phyloP scores from a whole-genome alignment of 2,329 filamentous ascomycete species.

The Hirsutella rhossiliensis region DNA sequence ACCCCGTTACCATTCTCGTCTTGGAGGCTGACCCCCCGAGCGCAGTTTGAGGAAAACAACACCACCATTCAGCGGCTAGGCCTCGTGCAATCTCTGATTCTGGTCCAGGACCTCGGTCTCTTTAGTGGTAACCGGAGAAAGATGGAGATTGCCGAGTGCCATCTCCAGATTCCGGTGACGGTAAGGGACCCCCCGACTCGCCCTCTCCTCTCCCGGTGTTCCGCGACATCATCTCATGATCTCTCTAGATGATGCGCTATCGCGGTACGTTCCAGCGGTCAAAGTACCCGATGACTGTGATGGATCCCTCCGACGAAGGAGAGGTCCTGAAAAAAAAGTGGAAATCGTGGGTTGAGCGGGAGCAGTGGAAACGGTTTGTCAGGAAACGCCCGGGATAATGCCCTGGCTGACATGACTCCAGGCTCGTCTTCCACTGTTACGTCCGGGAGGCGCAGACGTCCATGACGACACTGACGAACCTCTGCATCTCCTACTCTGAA shows the following conservation, averaged over 20 bases:
- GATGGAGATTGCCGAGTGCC: slow-evolving; percentile 44
- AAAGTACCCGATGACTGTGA: slow-evolving; percentile 37
- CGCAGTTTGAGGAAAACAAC: slow-evolving; percentile 37
- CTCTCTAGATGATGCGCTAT: slow-evolving; percentile 37
- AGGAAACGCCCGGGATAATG: background rate
- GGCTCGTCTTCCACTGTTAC: slow-evolving; percentile 53
- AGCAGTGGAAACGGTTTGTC: slow-evolving; percentile 50
- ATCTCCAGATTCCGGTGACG: slow-evolving; percentile 30
- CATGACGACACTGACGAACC: slow-evolving; percentile 52
- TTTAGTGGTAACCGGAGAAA: slow-evolving; percentile 44
- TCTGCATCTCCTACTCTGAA: slow-evolving; percentile 57
- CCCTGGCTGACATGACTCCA: slow-evolving; percentile 9
- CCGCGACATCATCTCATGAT: slow-evolving; percentile 6
- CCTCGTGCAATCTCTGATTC: slow-evolving; percentile 35
- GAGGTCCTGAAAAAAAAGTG: slow-evolving; percentile 50
- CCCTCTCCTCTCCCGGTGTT: background rate
- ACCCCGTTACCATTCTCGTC: too few relatives aligned
- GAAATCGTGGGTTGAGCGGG: slow-evolving; percentile 49
- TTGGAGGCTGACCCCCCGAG: background rate
- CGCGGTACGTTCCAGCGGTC: slow-evolving; percentile 46
- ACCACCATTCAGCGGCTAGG: slow-evolving; percentile 30
- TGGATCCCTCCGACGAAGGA: slow-evolving; percentile 41
- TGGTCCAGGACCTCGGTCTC: slow-evolving; percentile 36
- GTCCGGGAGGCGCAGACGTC: slow-evolving; percentile 55
- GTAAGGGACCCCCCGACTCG: slow-evolving; percentile 15